Evolutionary conservation across 495 filamentous ascomycete genomes (phyloP).

Genomic region (Hypoxylon crocopeplum): DNA sequence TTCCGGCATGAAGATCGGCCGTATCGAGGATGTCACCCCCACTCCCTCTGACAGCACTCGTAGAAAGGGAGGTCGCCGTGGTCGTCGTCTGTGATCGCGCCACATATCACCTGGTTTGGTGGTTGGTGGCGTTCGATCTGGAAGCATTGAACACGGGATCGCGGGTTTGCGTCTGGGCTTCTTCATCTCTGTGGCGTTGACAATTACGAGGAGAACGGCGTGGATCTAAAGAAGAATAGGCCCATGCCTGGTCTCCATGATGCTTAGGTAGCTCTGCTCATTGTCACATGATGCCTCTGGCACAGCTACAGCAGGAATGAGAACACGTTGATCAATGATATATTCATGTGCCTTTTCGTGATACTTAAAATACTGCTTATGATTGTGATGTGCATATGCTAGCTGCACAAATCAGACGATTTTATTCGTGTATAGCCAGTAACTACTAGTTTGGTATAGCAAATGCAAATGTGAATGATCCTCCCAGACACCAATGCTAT

Average conservation of each 20-base stretch:
- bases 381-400: too few relatives aligned
- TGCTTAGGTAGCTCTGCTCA: slow-evolving; percentile 46
- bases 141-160: slow-evolving; percentile 33
- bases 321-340: slow-evolving; percentile 41
- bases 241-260: slow-evolving; percentile 67
- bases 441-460: not conserved
- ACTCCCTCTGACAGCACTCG: slow-evolving; percentile 98
- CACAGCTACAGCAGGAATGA: slow-evolving; percentile 55
- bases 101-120: slow-evolving; percentile 27
- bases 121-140: slow-evolving; percentile 42
- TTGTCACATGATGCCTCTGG: slow-evolving; percentile 62
- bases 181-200: slow-evolving; percentile 61
- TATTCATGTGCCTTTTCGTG: not conserved
- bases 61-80: slow-evolving; percentile 99
- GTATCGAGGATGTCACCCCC: slow-evolving; percentile 99
- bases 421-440: not conserved
- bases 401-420: too few relatives aligned
- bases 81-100: slow-evolving; percentile 92
- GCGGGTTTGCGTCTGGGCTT: slow-evolving; percentile 52
- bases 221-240: slow-evolving; percentile 40
- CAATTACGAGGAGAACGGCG: slow-evolving; percentile 74
- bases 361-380: too few relatives aligned
- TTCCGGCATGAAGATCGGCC: slow-evolving; percentile 98
- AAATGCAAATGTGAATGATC: not conserved
- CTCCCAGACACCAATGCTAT: slow-evolving; percentile 13